These are phyloP conservation scores for Hysterangium stoloniferum DNA, from an alignment of 768 basidiomycete species.

Conservation along the genomic window DNA sequence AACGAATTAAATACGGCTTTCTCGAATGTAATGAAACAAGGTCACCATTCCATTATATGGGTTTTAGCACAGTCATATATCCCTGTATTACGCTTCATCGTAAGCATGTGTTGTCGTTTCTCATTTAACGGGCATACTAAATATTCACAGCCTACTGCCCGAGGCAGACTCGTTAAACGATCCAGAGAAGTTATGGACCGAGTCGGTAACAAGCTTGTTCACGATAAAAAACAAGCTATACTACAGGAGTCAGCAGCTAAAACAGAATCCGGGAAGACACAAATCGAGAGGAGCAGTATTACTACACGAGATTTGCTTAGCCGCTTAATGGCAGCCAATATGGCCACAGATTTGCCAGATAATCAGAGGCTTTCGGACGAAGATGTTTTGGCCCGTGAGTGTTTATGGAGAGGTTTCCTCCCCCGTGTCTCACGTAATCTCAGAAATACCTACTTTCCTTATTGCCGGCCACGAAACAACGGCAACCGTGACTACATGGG, in stretches of 20 bases:
- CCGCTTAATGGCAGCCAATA: conserved; percentile 55
- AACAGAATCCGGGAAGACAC: conserved; percentile 19
- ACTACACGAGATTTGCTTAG: conserved; percentile 49
- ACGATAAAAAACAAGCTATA: conserved; percentile 28
- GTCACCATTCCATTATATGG: conserved; percentile 4
- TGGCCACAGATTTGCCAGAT: conserved; percentile 49
- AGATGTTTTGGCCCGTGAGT: conserved; percentile 52
- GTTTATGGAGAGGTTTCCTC: too few species aligned
- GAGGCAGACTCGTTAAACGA: not conserved
- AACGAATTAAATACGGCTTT: conserved; percentile 29
- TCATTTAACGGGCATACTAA: not conserved
- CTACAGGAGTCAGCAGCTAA: conserved; percentile 22
- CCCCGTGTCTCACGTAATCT: not conserved
- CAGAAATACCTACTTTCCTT: conserved; percentile 57
- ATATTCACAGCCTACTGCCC: conserved; percentile 1
- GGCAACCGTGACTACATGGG: conserved; percentile 44
- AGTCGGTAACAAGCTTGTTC: conserved; percentile 18
- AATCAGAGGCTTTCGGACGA: conserved; percentile 50
- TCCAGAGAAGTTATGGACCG: conserved; percentile 10
- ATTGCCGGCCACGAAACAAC: conserved; percentile 56
- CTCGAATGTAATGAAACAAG: conserved; percentile 18
- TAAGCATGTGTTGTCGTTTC: conserved; percentile 5
- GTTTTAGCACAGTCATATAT: conserved; percentile 15
- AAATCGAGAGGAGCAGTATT: conserved; percentile 14
- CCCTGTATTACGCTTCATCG: conserved; percentile 20